A percentile compares a stretch with the other conserved stretches of the same genome.
Evolutionary conservation across 176 grass and related monocot species (phyloP).

Genomic region (Panicum miliaceum): DNA sequence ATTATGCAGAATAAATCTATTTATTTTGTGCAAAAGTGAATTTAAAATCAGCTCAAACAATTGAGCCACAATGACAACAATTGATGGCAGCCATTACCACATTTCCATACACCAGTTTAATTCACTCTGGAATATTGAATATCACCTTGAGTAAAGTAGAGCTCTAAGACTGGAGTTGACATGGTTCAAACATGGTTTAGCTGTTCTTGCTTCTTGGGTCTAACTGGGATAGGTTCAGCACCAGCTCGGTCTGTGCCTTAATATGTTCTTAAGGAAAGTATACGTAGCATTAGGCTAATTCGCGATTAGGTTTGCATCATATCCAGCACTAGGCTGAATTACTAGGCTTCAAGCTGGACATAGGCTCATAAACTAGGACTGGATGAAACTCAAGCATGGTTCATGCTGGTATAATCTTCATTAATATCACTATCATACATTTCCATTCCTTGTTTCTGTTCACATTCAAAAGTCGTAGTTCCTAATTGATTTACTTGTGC

Average conservation of each 20-base stretch:
- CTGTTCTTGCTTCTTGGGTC: not conserved
- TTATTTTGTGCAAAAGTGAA: not conserved
- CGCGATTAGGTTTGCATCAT: not conserved
- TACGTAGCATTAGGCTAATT: conserved; percentile 18
- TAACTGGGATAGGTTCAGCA: not conserved
- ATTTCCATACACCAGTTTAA: conserved; percentile 3
- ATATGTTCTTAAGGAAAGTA: not conserved
- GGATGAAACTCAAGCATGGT: not conserved
- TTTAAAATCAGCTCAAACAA: conserved; percentile 17
- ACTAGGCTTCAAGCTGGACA: conserved; percentile 10
- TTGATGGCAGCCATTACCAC: not conserved
- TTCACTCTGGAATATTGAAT: not conserved
- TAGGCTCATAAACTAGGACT: conserved; percentile 17
- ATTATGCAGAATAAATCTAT: not conserved
- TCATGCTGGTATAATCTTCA: conserved; percentile 15
- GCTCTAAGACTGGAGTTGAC: conserved; percentile 5
- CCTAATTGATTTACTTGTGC: conserved; percentile 11
- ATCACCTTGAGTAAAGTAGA: conserved; percentile 22
- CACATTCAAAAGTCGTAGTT: not conserved
- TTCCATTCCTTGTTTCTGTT: conserved; percentile 11
- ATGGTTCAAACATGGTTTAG: conserved; percentile 13
- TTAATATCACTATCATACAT: conserved; percentile 15
- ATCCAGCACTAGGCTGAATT: not conserved
- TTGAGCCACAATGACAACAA: not conserved
- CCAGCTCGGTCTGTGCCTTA: not conserved